These are phyloP conservation scores for Mortierella sp. DNA, from an alignment of 371 early-diverging fungal genomes.

Conservation along the genomic window DNA sequence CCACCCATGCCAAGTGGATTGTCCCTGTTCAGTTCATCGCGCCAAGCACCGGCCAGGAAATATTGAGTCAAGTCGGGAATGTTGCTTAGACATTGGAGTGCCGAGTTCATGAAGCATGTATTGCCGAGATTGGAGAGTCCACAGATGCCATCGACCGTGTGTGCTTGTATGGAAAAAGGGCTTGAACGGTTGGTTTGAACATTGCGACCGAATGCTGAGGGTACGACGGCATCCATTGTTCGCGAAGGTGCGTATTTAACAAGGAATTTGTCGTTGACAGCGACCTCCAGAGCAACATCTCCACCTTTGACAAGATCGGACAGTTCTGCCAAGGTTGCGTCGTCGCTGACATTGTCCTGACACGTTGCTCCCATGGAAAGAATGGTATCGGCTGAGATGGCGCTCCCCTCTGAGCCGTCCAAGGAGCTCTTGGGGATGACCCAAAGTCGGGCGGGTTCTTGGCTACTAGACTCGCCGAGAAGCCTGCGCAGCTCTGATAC, in stretches of 20 bases:
- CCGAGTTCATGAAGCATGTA: slow-evolving; percentile 91
- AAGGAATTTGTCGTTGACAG: slow-evolving; percentile 19
- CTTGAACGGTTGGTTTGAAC: slow-evolving; percentile 8
- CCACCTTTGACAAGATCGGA: slow-evolving; percentile 17
- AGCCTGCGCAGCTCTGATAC: slow-evolving; percentile 10
- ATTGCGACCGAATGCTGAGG: no score
- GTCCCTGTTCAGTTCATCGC: slow-evolving; percentile 60
- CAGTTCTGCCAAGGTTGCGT: slow-evolving; percentile 24
- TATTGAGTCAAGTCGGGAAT: slow-evolving; percentile 72
- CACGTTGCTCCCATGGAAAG: slow-evolving; percentile 8
- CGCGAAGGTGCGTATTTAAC: not conserved
- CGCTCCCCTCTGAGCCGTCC: slow-evolving; percentile 21
- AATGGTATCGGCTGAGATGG: slow-evolving; percentile 15
- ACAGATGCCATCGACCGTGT: slow-evolving; percentile 57
- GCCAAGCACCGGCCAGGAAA: slow-evolving; percentile 58
- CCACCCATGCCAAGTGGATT: slow-evolving; percentile 74
- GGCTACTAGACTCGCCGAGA: not conserved
- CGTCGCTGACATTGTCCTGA: slow-evolving; percentile 28
- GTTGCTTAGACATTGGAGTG: slow-evolving; percentile 81
- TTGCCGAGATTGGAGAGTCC: slow-evolving; percentile 87
- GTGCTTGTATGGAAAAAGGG: slow-evolving; percentile 7
- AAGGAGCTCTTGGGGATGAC: slow-evolving; percentile 11
- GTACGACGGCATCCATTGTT: no score
- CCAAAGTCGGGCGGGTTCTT: slow-evolving; percentile 36
- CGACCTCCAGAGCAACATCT: slow-evolving; percentile 28